Base-by-base conservation (phyloP, 116 monocot species). In the Dioscorea cayenensis region DNA sequence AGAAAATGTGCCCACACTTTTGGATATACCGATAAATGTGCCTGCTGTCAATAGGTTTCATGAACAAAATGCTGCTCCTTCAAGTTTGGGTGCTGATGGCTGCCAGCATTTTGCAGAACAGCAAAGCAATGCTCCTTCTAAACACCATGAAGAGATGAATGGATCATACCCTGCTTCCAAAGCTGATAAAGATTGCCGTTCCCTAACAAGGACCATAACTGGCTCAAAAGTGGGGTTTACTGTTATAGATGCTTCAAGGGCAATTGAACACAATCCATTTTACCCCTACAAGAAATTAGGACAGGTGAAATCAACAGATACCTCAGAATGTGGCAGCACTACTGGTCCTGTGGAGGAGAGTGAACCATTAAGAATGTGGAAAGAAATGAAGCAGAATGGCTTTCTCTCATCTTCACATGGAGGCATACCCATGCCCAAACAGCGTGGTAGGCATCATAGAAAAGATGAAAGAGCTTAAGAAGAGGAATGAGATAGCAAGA, bases 351-450 rank as follows among this genome's bases (percentile, higher is more conserved):
- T 80, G 48, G 90, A 80, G 59, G 85, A 87, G 62, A 85, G 76
- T 65, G 90, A 81, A 67, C 75, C 88, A 21, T 72, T 90, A 63
- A 94, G 71, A 77, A 75, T 59, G 71, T 94, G 94, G 94, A 90
- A 82, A 51, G 81, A 90, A 62, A 88, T 94, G 88, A 94, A 90
- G 68, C 81, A 83, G 71, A 90, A 90, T 75, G 86, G 91, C 35
- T 94, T 94, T 60, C 71, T 94, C 14, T 87, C 94, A 20, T 81
- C 77, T 19, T 84, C 77, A 18, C 77, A 82, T 70, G 80, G 74
- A 58, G 77, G 83, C 60, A 83, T 81, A 73, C 72, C 82, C 7
- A 55, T 69, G 6, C 74, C 90, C 17, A 88, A 84, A 67, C 83
- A 74, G 21, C 73, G 75, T 18, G 77, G 66, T 2, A 77, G 85